Evolutionary conservation across 495 filamentous ascomycete species (phyloP), one percentile per base, ranked within the genome.

Genomic region (Baudoinia panamericana): DNA sequence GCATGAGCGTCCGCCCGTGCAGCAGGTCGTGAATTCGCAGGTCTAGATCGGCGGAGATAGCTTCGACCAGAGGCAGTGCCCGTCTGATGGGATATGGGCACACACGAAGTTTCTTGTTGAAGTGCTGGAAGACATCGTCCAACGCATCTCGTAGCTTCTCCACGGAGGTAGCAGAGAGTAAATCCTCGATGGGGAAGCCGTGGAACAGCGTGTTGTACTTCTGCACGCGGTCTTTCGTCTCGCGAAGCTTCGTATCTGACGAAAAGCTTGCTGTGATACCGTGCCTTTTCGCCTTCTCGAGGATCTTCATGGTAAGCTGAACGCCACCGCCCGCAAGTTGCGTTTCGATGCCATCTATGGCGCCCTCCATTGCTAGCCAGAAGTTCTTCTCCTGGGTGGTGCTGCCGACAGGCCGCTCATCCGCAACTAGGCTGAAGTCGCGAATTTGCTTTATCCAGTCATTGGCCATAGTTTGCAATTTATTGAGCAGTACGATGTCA

Each of bases 171-270:
- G 92, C 86, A 26, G 90, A 92, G 2, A 94, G 69, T 16, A 99
- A 64, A 56, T 99, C 92, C 56, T 95, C 86, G 29, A 94, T 70
- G 1, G 90, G 90, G 48, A 99, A 99, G 55, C 96, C 92, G 30
- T 90, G 76, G 87, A 99, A 94, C 12, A 96, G 68, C 60, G 90
- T 83, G 59, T 99, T 99, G 63, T 95, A 96, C 55, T 93, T 94
- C 64, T 94, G 86, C 26, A 96, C 90, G 62, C 79, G 75, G 46
- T 99, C 88, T 51, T 79, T 85, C 30, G 85, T 84, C 56, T 96
- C 92, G 58, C 86, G 90, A 57, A 99, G 63, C 2, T 90, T 88
- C 31, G 88, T 96, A 57, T 99, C 90, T 10, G 88, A 78, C 30
- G 75, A 76, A 55, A 99, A 99, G 67, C 92, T 95, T 47, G 94